Evolutionary conservation across 257 asterid species (phyloP).

Genomic region (Pogostemon cablin): DNA sequence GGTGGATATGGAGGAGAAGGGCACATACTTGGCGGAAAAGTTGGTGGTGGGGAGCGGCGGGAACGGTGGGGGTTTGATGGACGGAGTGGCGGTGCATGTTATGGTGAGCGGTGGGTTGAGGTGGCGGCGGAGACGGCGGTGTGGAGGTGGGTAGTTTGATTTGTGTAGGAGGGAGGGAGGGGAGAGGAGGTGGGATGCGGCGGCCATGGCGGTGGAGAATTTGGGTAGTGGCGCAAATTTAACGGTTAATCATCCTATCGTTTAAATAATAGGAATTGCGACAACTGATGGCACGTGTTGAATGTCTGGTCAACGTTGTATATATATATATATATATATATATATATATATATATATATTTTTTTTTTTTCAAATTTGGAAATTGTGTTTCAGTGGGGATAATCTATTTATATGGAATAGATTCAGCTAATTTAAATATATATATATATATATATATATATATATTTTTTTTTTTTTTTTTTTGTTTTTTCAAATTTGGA

Average conservation of each 20-base stretch:
- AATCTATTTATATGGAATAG: too few species aligned
- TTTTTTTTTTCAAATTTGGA: too few species aligned
- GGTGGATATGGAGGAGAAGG: conserved; percentile 52
- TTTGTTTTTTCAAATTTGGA: too few species aligned
- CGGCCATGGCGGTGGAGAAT: conserved; percentile 20
- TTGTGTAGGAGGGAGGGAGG: conserved; percentile 21
- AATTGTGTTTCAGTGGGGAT: too few species aligned
- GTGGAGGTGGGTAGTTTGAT: conserved; percentile 22
- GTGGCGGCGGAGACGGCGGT: conserved; percentile 23
- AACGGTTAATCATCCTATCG: not conserved
- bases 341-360: too few species aligned
- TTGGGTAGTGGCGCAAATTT: not conserved
- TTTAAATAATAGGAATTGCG: not conserved
- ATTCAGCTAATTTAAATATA: too few species aligned
- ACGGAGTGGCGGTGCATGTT: conserved; percentile 38
- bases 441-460: too few species aligned
- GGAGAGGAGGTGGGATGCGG: conserved; percentile 31
- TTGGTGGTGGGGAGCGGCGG: conserved; percentile 33
- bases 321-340: too few species aligned
- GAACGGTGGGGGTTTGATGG: conserved; percentile 21
- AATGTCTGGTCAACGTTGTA: too few species aligned
- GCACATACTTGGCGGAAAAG: conserved; percentile 65
- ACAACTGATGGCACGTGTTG: too few species aligned
- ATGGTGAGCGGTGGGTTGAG: conserved; percentile 2
- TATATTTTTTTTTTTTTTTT: too few species aligned